phyloP scores from a whole-genome alignment of 106 monocot genomes.

The Dioscorea alata region DNA sequence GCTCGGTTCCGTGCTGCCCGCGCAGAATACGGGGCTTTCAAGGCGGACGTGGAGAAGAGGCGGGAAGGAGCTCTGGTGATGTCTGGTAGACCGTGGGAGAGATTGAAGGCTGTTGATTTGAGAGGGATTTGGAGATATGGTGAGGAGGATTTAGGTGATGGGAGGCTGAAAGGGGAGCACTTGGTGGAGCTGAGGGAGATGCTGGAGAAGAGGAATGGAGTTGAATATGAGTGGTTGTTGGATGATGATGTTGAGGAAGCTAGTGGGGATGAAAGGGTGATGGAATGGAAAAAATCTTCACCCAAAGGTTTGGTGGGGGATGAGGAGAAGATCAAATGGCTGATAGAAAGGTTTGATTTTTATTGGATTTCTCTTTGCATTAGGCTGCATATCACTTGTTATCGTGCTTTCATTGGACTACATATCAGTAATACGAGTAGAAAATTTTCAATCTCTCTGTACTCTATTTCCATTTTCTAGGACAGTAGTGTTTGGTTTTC shows the following conservation, averaged over 20 bases:
- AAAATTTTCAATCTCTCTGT: neutral
- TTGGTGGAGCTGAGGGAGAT: slow-evolving; percentile 64
- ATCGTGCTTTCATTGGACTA: neutral
- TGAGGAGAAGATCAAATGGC: slow-evolving; percentile 56
- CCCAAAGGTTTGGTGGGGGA: slow-evolving; percentile 19
- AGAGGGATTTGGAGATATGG: slow-evolving; percentile 4
- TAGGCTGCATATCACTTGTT: neutral
- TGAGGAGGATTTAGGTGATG: slow-evolving; percentile 1
- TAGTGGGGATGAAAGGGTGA: neutral
- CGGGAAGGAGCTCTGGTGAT: neutral
- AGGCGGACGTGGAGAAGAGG: slow-evolving; percentile 29
- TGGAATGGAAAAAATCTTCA: neutral
- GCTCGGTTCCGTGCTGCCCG: slow-evolving; percentile 31
- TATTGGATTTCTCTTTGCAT: neutral
- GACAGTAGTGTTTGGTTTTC: neutral
- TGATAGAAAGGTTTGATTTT: slow-evolving; percentile 47
- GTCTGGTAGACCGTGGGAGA: slow-evolving; percentile 58
- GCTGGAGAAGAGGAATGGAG: slow-evolving; percentile 59
- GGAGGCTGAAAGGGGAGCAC: slow-evolving; percentile 45
- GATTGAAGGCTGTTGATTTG: slow-evolving; percentile 11
- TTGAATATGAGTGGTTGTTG: slow-evolving; percentile 44
- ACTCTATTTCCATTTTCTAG: neutral
- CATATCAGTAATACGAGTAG: neutral
- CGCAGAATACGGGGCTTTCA: slow-evolving; percentile 57
- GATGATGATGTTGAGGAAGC: slow-evolving; percentile 54